Conservation (phyloP, 1,284 basidiomycete species). For the Veloboletus limbatus region DNA sequence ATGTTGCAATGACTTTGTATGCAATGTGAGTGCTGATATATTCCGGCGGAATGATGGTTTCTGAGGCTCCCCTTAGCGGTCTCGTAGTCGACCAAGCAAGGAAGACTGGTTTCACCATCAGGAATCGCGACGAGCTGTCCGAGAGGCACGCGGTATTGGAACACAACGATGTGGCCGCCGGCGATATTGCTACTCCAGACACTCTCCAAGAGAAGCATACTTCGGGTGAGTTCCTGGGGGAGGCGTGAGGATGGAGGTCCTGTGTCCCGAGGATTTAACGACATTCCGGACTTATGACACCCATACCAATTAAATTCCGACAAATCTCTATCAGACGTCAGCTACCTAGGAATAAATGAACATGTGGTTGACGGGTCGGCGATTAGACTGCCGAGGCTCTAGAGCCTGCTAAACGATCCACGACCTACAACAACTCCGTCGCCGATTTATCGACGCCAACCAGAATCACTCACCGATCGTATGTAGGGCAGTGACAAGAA, state of each 20-base stretch:
- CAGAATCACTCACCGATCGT: slow-evolving; percentile 49
- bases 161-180: background rate
- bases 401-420: slow-evolving; percentile 74
- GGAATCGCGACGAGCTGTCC: slow-evolving; percentile 44
- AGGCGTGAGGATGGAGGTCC: slow-evolving; percentile 3
- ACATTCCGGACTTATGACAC: slow-evolving; percentile 1
- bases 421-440: slow-evolving; percentile 43
- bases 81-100: slow-evolving; percentile 50
- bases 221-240: slow-evolving; percentile 7
- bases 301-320: slow-evolving; percentile 21
- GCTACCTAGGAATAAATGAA: slow-evolving; percentile 11
- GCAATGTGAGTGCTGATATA: slow-evolving; percentile 45
- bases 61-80: slow-evolving; percentile 37
- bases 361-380: background rate
- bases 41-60: background rate
- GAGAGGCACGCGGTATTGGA: slow-evolving; percentile 15
- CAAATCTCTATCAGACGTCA: slow-evolving; percentile 9
- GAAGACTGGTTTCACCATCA: slow-evolving; percentile 49
- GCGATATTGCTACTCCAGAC: slow-evolving; percentile 1
- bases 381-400: slow-evolving; percentile 70
- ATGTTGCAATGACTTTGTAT: slow-evolving; percentile 56
- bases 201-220: slow-evolving; percentile 8
- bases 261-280: slow-evolving; percentile 3
- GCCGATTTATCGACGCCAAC: slow-evolving; percentile 3
- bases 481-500: slow-evolving; percentile 86